Percentiles rank a stretch among this genome's conserved stretches.
These are phyloP conservation scores for Candida saitoana DNA, from an alignment of 805 yeast species.

Conservation along the genomic window DNA sequence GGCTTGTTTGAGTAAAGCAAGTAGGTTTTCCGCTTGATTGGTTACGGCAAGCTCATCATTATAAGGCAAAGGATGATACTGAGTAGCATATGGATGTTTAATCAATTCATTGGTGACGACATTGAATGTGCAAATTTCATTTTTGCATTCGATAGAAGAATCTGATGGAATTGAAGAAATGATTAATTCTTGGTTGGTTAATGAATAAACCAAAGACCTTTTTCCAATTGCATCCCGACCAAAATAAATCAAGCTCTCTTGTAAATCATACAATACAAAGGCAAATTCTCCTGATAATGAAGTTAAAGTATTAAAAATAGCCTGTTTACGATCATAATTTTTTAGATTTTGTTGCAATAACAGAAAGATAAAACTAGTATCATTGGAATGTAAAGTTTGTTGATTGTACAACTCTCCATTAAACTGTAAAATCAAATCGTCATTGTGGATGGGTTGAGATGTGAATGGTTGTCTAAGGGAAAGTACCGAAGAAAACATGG, in stretches of 20 bases:
- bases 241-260: constrained; percentile 49
- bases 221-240: constrained; percentile 85
- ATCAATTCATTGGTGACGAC: constrained; percentile 8
- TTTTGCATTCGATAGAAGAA: constrained; percentile 52
- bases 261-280: constrained; percentile 47
- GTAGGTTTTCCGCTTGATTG: neutral
- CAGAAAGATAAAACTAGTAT: constrained; percentile 52
- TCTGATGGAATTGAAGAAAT: constrained; percentile 34
- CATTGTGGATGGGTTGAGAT: constrained; percentile 54
- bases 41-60: neutral
- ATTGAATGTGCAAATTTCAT: constrained; percentile 45
- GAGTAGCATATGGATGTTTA: constrained; percentile 3
- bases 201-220: constrained; percentile 59
- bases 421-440: constrained; percentile 54
- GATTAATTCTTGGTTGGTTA: constrained; percentile 29
- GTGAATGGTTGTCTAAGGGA: constrained; percentile 78
- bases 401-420: constrained; percentile 86
- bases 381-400: constrained; percentile 53
- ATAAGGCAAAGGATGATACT: neutral
- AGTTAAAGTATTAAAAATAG: constrained; percentile 41
- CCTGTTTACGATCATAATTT: constrained; percentile 14
- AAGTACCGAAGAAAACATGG: constrained; percentile 66
- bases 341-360: constrained; percentile 23
- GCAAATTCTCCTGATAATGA: constrained; percentile 82
- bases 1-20: constrained; percentile 1